These are phyloP conservation scores for Malbranchea cinnamomea DNA, from an alignment of 2,329 filamentous ascomycete genomes.

Conservation along the genomic window DNA sequence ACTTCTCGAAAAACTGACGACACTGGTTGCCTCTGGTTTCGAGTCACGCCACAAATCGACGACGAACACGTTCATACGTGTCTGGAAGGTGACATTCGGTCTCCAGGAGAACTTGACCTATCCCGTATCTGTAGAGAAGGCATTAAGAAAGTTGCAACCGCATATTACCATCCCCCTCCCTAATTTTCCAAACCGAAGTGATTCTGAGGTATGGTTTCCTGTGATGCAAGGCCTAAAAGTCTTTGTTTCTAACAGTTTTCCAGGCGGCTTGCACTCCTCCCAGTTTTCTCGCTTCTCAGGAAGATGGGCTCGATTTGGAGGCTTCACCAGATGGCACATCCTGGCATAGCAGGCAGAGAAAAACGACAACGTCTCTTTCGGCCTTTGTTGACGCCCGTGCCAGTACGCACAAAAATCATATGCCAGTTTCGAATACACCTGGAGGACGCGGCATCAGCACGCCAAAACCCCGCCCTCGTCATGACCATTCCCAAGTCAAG, in stretches of 20 bases:
- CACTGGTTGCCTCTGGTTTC: slow-evolving; percentile 38
- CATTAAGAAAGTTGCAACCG: slow-evolving; percentile 46
- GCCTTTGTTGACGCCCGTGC: not conserved
- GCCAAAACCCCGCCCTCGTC: slow-evolving; percentile 44
- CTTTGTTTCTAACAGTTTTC: not conserved
- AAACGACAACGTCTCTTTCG: slow-evolving; percentile 2
- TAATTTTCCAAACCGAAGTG: slow-evolving; percentile 26
- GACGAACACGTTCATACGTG: slow-evolving; percentile 36
- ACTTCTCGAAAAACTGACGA: slow-evolving; percentile 37
- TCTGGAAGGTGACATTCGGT: slow-evolving; percentile 61
- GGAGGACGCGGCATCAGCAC: slow-evolving; percentile 16
- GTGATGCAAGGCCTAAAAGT: too few species aligned
- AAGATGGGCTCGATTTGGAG: slow-evolving; percentile 23
- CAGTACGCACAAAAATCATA: not conserved
- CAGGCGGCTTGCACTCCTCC: slow-evolving; percentile 10
- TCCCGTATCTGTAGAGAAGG: slow-evolving; percentile 46
- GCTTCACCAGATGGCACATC: slow-evolving; percentile 1
- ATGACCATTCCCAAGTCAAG: slow-evolving; percentile 70
- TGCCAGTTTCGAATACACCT: slow-evolving; percentile 14
- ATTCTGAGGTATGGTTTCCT: slow-evolving; percentile 16
- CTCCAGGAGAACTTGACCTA: slow-evolving; percentile 45
- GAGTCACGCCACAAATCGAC: slow-evolving; percentile 36
- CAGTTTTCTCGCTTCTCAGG: slow-evolving; percentile 34
- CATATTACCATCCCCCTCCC: slow-evolving; percentile 39
- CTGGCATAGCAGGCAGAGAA: slow-evolving; percentile 2